Conservation (phyloP, 1,139 yeast genomes). For the Magnusiomyces tetraspermus region DNA sequence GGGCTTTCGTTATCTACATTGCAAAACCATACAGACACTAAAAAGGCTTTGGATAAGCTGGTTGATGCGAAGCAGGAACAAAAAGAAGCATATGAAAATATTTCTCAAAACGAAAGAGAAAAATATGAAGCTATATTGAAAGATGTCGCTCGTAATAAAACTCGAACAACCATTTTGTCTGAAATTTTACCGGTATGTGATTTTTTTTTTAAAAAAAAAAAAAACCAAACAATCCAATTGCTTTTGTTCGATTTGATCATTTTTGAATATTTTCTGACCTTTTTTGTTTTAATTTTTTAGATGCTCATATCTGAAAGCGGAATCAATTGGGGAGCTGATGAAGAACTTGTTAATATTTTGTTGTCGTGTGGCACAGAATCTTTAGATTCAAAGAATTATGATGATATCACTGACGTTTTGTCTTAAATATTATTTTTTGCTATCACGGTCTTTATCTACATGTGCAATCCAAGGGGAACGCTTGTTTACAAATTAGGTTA, state of each 20-base stretch:
- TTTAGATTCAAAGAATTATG: constrained; percentile 2
- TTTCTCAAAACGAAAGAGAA: neutral
- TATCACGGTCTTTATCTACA: no score
- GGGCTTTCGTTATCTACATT: neutral
- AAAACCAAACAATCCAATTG: no score
- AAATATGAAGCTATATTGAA: constrained; percentile 1
- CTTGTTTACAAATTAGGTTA: no score
- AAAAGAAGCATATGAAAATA: neutral
- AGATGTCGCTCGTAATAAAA: constrained; percentile 2
- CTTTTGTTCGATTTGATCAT: neutral
- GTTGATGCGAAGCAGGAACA: neutral
- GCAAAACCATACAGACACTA: constrained; percentile 1
- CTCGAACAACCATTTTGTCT: constrained; percentile 5
- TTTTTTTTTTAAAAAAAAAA: no score
- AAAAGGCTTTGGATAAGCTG: neutral
- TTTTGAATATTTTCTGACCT: neutral
- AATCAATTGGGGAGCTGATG: constrained; percentile 13
- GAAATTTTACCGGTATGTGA: constrained; percentile 8
- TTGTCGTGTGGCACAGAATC: constrained; percentile 11
- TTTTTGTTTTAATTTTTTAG: no score
- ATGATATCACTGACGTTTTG: neutral
- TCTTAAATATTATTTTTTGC: neutral
- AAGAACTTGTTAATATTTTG: constrained; percentile 8
- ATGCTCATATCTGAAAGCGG: constrained; percentile 12
- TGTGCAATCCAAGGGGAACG: no score